phyloP scores from a whole-genome alignment of 352 stramenopile genomes.

The Halophytophthora polymorphica region DNA sequence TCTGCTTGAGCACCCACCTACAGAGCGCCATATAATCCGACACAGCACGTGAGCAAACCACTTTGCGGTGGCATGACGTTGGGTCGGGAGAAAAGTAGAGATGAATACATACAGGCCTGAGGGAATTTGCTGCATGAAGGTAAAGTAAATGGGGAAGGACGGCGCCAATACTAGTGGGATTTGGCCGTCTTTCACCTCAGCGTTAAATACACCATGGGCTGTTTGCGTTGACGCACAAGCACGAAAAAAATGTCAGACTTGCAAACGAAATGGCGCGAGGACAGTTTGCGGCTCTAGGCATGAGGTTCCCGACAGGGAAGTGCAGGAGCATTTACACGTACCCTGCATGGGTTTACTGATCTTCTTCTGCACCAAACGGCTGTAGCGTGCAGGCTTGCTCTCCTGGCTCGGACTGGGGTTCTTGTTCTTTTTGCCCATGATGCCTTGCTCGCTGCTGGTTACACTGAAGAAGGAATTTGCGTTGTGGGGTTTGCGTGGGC shows the following conservation, averaged over 20 bases:
- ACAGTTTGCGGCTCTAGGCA: too few species aligned
- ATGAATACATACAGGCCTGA: slow-evolving; percentile 41
- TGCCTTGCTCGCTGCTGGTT: too few species aligned
- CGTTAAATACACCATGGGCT: slow-evolving; percentile 57
- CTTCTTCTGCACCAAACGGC: slow-evolving; percentile 51
- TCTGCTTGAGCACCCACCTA: slow-evolving; percentile 80
- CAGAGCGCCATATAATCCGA: slow-evolving; percentile 4
- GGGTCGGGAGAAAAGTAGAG: neutral
- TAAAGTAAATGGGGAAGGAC: slow-evolving; percentile 48
- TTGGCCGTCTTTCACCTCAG: slow-evolving; percentile 40
- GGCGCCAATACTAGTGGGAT: slow-evolving; percentile 71
- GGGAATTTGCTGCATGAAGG: slow-evolving; percentile 56
- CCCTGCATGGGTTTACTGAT: slow-evolving; percentile 53
- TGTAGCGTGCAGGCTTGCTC: slow-evolving; percentile 27
- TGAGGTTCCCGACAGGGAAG: too few species aligned
- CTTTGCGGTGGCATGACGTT: too few species aligned
- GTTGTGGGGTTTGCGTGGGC: too few species aligned
- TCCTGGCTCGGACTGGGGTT: too few species aligned
- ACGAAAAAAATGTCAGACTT: too few species aligned
- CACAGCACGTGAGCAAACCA: too few species aligned
- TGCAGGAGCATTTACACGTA: slow-evolving; percentile 9
- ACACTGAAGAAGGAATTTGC: too few species aligned
- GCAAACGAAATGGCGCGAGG: too few species aligned
- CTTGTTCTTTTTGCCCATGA: too few species aligned
- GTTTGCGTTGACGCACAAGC: neutral